Conservation (phyloP, 2,329 filamentous ascomycete species). For the Colletotrichum viniferum region DNA sequence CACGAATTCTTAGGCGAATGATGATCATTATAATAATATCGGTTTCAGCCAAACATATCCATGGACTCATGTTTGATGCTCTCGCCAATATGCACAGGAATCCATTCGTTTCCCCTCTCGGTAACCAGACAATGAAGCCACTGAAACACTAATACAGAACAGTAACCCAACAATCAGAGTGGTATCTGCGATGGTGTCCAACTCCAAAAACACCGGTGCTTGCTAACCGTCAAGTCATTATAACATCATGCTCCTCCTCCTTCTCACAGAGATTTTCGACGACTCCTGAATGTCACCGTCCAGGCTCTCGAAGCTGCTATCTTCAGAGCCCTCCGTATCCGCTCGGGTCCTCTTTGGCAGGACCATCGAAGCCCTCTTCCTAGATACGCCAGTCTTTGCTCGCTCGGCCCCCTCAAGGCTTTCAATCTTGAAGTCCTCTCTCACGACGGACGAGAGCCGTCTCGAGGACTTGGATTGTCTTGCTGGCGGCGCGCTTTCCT, state of each 20-base stretch:
- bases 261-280: constrained; percentile 42
- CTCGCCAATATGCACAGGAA: not conserved
- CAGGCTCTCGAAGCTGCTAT: constrained; percentile 31
- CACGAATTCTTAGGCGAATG: constrained; percentile 5
- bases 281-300: constrained; percentile 6
- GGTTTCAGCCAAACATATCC: not conserved
- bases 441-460: constrained; percentile 42
- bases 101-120: not conserved
- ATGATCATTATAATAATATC: constrained; percentile 20
- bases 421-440: constrained; percentile 36
- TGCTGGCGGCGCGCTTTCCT: constrained; percentile 29
- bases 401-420: constrained; percentile 29
- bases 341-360: constrained; percentile 36
- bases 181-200: constrained; percentile 14
- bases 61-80: not conserved
- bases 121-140: constrained; percentile 7
- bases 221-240: constrained; percentile 35
- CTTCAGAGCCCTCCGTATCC: constrained; percentile 29
- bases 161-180: constrained; percentile 6
- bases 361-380: constrained; percentile 49
- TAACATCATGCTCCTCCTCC: constrained; percentile 65
- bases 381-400: constrained; percentile 24
- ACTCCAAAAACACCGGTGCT: constrained; percentile 22
- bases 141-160: not conserved
- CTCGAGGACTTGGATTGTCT: constrained; percentile 40